Percentiles rank a stretch among this genome's conserved stretches.
Evolutionary conservation across 1,284 basidiomycete species (phyloP).

Genomic region (Trametes versicolor): DNA sequence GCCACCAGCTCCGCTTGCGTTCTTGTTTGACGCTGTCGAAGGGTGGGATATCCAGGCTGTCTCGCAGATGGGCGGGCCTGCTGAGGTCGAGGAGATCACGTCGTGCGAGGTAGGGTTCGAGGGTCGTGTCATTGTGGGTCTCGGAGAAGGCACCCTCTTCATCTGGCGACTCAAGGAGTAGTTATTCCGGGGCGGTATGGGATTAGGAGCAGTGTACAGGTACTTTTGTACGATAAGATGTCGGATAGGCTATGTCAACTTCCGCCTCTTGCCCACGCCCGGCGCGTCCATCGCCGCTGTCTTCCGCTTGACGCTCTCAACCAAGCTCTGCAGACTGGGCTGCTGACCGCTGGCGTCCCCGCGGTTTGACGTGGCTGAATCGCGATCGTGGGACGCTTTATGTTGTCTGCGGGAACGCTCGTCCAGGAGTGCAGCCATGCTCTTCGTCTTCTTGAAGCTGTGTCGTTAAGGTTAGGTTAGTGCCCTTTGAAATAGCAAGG

Average conservation of each 20-base stretch:
- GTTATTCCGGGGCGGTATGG: conserved; percentile 1
- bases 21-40: conserved; percentile 35
- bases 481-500: background rate
- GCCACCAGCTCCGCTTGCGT: conserved; percentile 26
- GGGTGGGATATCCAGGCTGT: conserved; percentile 32
- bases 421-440: conserved; percentile 84
- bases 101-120: conserved; percentile 40
- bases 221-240: conserved; percentile 14
- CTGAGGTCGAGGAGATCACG: conserved; percentile 30
- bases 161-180: conserved; percentile 37
- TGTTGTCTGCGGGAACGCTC: conserved; percentile 74
- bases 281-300: conserved; percentile 47
- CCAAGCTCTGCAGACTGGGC: conserved; percentile 69
- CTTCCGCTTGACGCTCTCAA: conserved; percentile 90
- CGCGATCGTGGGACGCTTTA: conserved; percentile 40
- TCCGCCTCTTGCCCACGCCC: conserved; percentile 64
- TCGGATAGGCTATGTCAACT: conserved; percentile 44
- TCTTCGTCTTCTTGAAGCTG: conserved; percentile 91
- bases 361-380: conserved; percentile 13
- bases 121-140: conserved; percentile 37
- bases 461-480: conserved; percentile 20
- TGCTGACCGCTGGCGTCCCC: conserved; percentile 39
- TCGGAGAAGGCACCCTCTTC: conserved; percentile 39
- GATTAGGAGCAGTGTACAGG: conserved; percentile 6
- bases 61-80: background rate